These are phyloP conservation scores for Dictyophora rubrovolvata DNA, from an alignment of 768 basidiomycete species.

Conservation along the genomic window DNA sequence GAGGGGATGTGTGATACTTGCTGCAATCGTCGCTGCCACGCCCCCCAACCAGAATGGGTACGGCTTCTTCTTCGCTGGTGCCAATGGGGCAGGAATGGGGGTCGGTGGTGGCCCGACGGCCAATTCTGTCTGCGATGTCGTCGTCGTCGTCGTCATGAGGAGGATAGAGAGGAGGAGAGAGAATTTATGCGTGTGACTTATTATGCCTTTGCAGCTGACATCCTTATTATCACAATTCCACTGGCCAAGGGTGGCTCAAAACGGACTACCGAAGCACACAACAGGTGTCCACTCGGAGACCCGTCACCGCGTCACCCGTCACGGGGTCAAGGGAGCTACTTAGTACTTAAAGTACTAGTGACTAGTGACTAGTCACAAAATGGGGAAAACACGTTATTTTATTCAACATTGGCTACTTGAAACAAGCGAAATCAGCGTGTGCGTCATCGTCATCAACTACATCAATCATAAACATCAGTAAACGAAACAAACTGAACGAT, in stretches of 20 bases:
- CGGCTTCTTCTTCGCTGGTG: conserved; percentile 39
- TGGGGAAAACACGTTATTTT: not conserved
- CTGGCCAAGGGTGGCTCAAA: not conserved
- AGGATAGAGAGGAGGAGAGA: not conserved
- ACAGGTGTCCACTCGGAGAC: not conserved
- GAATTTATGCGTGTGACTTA: not conserved
- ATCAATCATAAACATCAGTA: not conserved
- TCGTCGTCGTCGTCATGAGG: not conserved
- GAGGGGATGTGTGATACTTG: conserved; percentile 80
- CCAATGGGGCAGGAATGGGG: not conserved
- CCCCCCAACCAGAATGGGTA: conserved; percentile 86
- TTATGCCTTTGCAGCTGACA: not conserved
- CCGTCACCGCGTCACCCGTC: not conserved
- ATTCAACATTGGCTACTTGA: not conserved
- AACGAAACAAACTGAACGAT: not conserved
- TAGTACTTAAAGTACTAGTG: too few relatives aligned
- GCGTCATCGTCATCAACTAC: not conserved
- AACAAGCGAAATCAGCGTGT: not conserved
- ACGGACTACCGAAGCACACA: not conserved
- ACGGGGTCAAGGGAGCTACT: too few relatives aligned
- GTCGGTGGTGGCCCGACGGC: conserved; percentile 1
- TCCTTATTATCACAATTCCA: not conserved
- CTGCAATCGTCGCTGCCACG: conserved; percentile 79
- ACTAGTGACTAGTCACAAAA: too few relatives aligned
- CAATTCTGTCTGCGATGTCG: not conserved